phyloP scores from a whole-genome alignment of 768 basidiomycete genomes.

The Strobilomyces dryophilus region DNA sequence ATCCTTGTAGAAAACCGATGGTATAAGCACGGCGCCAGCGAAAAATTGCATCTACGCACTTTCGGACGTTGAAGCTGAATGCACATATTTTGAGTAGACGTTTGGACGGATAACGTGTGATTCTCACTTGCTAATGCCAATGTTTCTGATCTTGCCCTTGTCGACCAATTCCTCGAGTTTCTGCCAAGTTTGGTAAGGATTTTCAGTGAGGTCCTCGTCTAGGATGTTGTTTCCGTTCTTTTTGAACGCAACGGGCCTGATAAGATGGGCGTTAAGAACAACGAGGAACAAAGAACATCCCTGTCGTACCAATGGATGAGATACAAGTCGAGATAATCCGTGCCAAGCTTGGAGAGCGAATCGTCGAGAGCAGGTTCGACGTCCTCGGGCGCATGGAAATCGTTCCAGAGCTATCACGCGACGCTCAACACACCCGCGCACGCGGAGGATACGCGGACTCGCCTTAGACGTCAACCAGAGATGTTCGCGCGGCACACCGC shows the following conservation, averaged over 20 bases:
- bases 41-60: slow-evolving; percentile 15
- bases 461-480: slow-evolving; percentile 67
- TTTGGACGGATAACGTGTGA: neutral
- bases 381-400: slow-evolving; percentile 69
- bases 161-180: slow-evolving; percentile 75
- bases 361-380: slow-evolving; percentile 66
- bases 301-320: slow-evolving; percentile 66
- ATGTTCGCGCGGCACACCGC: slow-evolving; percentile 56
- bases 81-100: neutral
- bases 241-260: slow-evolving; percentile 66
- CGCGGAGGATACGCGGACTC: neutral
- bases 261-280: neutral
- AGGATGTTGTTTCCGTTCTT: slow-evolving; percentile 47
- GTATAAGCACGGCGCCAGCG: neutral
- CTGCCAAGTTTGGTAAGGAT: slow-evolving; percentile 78
- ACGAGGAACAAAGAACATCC: neutral
- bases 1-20: slow-evolving; percentile 31
- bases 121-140: slow-evolving; percentile 77
- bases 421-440: neutral
- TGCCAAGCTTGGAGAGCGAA: slow-evolving; percentile 54
- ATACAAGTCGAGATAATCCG: slow-evolving; percentile 75
- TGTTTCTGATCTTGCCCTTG: slow-evolving; percentile 73
- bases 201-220: slow-evolving; percentile 53
- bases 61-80: slow-evolving; percentile 57
- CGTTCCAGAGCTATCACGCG: slow-evolving; percentile 60